Base-by-base conservation (phyloP, 495 filamentous ascomycete genomes). In the Penicillium canescens region DNA sequence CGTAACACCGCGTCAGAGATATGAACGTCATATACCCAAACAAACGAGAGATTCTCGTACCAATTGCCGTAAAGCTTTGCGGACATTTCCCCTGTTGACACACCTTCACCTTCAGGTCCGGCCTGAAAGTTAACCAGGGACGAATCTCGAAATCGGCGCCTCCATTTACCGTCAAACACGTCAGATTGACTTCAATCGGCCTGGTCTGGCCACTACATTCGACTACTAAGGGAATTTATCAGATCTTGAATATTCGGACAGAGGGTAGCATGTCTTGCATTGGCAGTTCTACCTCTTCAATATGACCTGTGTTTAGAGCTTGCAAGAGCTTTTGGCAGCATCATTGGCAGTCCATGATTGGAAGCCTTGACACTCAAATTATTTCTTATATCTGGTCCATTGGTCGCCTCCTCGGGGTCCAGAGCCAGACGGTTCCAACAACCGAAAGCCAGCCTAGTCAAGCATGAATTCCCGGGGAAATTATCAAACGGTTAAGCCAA, bases 1-100 rank as follows among this genome's bases (percentile, higher is more conserved):
- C 49, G 63, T 68, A 55, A 68, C 61, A 54, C 50, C 42, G 66
- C 65, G 63, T 66, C 66, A 66, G 44, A 12, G 61, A 64, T 62
- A 61, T 62, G 18, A 23, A 40, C 13, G 18, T 47, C 21, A 4
- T 10, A 26, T 31, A 31, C 14, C 16, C 43, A 37, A 46, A 7
- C 16, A 18, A 47, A n/a, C 49, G 49, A 39, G 31, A 43, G 13
- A 35, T 34, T 2, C 28, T 43, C 10, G 24, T 51, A 21, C 42
- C 11, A 42, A 48, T 37, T 59, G 33, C 50, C 41, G 42, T 50
- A 35, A 63, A 60, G 52, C 53, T 63, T 61, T 56, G 38, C 23
- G 55, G 58, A 52, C 57, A 58, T 64, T 33, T 21, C 13, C n/a
- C 20, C 18, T 31, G 37, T 43, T 7, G 11, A 42, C 10, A 9